Evolutionary conservation across 1,284 basidiomycete genomes (phyloP).

Genomic region (Sporisorium reilianum): DNA sequence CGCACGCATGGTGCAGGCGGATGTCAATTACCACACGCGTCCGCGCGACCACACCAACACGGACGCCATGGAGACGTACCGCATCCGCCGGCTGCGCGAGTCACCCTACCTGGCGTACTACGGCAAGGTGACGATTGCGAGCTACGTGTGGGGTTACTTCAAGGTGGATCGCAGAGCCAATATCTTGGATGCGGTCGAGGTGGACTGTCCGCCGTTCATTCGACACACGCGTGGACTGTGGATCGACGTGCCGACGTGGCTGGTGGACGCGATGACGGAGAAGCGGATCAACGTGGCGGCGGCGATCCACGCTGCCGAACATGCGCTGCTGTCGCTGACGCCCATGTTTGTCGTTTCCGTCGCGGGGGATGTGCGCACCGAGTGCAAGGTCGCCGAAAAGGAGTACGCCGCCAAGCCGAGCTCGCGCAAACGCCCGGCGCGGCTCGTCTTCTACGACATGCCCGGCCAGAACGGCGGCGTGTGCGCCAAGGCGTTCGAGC

Average conservation of each 20-base stretch:
- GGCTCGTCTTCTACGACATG: constrained; percentile 85
- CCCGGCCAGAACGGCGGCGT: constrained; percentile 79
- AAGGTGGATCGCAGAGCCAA: constrained; percentile 69
- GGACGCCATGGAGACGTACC: constrained; percentile 81
- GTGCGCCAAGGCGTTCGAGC: constrained; percentile 84
- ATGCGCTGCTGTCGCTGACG: constrained; percentile 80
- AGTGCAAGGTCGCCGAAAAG: constrained; percentile 83
- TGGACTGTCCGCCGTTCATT: constrained; percentile 83
- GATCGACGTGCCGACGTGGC: constrained; percentile 81
- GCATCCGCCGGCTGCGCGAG: constrained; percentile 78
- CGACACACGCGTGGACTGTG: constrained; percentile 83
- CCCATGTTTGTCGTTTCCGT: constrained; percentile 77
- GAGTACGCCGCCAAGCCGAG: constrained; percentile 78
- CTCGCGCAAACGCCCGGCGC: constrained; percentile 80
- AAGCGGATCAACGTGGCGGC: constrained; percentile 78
- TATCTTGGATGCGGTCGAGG: constrained; percentile 82
- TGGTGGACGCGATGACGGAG: constrained; percentile 73
- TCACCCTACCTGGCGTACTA: constrained; percentile 78
- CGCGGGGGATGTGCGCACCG: constrained; percentile 79
- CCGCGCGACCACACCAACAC: constrained; percentile 76
- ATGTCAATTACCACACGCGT: constrained; percentile 86
- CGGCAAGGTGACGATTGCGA: constrained; percentile 78
- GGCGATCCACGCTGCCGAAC: constrained; percentile 86
- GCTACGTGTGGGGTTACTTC: constrained; percentile 77
- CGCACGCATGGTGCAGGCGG: constrained; percentile 78